Percentiles rank a stretch among this genome's conserved stretches.
These are phyloP conservation scores for Ceratocystis cubensis DNA, from an alignment of 2,329 filamentous ascomycete genomes.

Conservation along the genomic window DNA sequence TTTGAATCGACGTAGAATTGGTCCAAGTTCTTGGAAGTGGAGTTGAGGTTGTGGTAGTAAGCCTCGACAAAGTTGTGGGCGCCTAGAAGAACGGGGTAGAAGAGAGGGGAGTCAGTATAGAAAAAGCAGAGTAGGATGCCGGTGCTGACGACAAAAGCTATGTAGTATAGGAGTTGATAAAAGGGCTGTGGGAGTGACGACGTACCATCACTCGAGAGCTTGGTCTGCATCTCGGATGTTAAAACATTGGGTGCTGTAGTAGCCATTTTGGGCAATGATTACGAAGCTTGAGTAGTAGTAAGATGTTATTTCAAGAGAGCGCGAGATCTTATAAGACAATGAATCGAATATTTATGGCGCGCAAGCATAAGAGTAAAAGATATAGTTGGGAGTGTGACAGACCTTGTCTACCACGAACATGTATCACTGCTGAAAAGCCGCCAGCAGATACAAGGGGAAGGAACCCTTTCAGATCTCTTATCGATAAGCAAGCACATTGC, in stretches of 20 bases:
- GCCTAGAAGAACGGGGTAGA: constrained; percentile 7
- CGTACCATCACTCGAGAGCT: constrained; percentile 21
- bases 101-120: not conserved
- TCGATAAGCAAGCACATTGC: constrained; percentile 7
- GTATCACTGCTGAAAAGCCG: not conserved
- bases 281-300: not conserved
- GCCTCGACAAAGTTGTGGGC: constrained; percentile 22
- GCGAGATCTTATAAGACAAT: too few species aligned
- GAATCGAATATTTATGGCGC: not conserved
- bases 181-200: not conserved
- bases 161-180: too few species aligned
- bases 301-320: too few species aligned
- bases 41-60: constrained; percentile 65
- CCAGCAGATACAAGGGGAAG: not conserved
- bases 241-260: constrained; percentile 17
- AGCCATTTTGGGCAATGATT: constrained; percentile 12
- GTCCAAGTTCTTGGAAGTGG: constrained; percentile 42
- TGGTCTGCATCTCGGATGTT: constrained; percentile 21
- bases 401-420: too few species aligned
- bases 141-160: too few species aligned
- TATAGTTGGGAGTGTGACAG: too few species aligned
- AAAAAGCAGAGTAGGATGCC: not conserved
- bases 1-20: constrained; percentile 52
- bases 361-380: not conserved
- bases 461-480: not conserved